phyloP scores from a whole-genome alignment of 768 basidiomycete species.

The Lyophyllum decastes region DNA sequence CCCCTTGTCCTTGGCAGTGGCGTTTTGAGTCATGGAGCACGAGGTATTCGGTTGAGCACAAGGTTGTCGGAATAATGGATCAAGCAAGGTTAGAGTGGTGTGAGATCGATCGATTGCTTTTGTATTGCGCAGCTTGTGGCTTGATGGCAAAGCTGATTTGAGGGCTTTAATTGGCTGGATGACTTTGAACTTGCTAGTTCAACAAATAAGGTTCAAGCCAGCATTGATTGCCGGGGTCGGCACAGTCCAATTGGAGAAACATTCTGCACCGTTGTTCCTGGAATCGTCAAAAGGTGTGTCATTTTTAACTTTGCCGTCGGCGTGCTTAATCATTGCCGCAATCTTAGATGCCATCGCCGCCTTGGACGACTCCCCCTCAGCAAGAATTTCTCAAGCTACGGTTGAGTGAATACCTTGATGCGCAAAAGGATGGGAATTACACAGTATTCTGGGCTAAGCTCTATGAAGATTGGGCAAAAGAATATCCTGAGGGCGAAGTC shows the following conservation, averaged over 20 bases:
- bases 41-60: no score
- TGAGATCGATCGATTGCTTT: no score
- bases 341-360: background rate
- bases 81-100: no score
- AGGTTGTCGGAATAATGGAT: no score
- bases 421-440: background rate
- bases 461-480: background rate
- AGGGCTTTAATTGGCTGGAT: background rate
- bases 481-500: background rate
- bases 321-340: background rate
- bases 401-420: background rate
- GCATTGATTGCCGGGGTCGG: background rate
- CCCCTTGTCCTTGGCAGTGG: no score
- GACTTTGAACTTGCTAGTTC: background rate
- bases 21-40: no score
- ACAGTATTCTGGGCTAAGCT: background rate
- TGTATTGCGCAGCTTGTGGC: background rate
- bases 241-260: background rate
- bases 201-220: background rate
- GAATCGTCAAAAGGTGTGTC: background rate
- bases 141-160: background rate
- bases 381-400: background rate
- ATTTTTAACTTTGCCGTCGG: background rate
- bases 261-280: background rate
- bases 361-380: background rate